Base-by-base conservation (phyloP, 176 grass and related monocot species). In the Raddia guianensis region DNA sequence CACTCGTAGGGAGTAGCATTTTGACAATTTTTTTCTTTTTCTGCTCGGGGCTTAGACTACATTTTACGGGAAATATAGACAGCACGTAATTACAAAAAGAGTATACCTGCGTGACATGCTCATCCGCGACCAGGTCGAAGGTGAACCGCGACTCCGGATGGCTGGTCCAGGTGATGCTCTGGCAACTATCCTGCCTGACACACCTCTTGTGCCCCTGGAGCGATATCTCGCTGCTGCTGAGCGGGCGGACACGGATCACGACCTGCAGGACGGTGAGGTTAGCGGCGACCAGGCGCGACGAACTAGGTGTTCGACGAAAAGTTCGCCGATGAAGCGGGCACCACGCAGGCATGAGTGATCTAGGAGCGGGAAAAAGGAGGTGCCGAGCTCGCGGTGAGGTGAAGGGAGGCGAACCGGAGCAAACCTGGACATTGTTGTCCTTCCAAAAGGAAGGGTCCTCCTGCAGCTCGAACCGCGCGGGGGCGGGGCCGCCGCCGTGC, bases 371-470 rank as follows among this genome's bases (percentile, higher is more conserved):
- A 16, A 48, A 6, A 43, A 20, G 35, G 46, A 54, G 19, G 43
- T 33, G 27, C 40, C 44, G 52, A 77, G 55, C 51, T 77, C 49
- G 35, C 2, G 14, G 27, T 0, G 71, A 74, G 66, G 70, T 1
- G 59, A 53, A 53, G 70, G 32, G n/a, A 12, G 4, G 40, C 13
- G 51, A 47, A 45, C 3, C 1, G 42, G 76, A 40, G 13, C 63
- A 8, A 84, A 93, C 96, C 96, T 99, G 96, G 32, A 99, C 91
- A 42, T 86, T 99, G 75, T 99, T 94, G 34, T 95, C 96, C 90
- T 93, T 99, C 96, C 96, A 99, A 76, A 99, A 99, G 68, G 92
- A 89, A 18, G 92, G 92, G 78, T 99, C 90, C 60, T 99, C 92
- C 44, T 86, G 87, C 46, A 95, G 88, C 87, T 95, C 96, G 63